Evolutionary conservation across 768 basidiomycete genomes (phyloP).

Genomic region (Psilocybe subaeruginosa): DNA sequence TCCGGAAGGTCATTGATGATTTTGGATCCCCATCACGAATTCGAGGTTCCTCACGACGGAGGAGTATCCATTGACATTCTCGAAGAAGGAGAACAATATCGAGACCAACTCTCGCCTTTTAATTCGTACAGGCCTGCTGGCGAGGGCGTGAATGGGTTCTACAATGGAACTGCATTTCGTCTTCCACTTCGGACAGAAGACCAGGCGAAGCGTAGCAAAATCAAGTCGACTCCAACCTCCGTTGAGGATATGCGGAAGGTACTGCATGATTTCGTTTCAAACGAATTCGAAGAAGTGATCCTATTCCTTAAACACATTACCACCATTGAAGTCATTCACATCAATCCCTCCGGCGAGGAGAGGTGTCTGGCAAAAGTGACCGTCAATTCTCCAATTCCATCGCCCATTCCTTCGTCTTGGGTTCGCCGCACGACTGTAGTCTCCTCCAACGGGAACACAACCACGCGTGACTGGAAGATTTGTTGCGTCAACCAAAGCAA

Average conservation of each 20-base stretch:
- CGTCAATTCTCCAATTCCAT: not conserved
- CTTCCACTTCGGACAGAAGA: conserved; percentile 41
- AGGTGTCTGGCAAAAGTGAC: conserved; percentile 2
- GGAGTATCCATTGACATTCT: conserved; percentile 35
- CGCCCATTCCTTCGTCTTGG: not conserved
- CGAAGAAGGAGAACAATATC: conserved; percentile 15
- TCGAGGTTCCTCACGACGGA: conserved; percentile 21
- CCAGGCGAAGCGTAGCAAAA: conserved; percentile 35
- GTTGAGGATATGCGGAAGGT: conserved; percentile 36
- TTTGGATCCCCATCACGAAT: conserved; percentile 42
- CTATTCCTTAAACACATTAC: conserved; percentile 43
- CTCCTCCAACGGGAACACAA: not conserved
- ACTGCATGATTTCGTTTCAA: conserved; percentile 37
- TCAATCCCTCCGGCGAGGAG: conserved; percentile 22
- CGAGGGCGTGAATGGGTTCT: conserved; percentile 8
- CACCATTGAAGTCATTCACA: conserved; percentile 39
- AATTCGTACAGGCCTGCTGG: conserved; percentile 6
- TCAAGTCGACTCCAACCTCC: conserved; percentile 23
- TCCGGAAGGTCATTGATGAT: conserved; percentile 41
- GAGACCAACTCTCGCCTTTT: conserved; percentile 20
- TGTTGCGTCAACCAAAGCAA: conserved; percentile 25
- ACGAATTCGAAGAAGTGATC: conserved; percentile 39
- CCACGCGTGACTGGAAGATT: conserved; percentile 30
- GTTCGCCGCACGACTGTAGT: not conserved
- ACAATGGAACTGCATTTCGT: conserved; percentile 44